A percentile compares a stretch with the other conserved stretches of the same genome.
Conservation (phyloP, 2,329 filamentous ascomycete species). For the Sphaerulina musiva region DNA sequence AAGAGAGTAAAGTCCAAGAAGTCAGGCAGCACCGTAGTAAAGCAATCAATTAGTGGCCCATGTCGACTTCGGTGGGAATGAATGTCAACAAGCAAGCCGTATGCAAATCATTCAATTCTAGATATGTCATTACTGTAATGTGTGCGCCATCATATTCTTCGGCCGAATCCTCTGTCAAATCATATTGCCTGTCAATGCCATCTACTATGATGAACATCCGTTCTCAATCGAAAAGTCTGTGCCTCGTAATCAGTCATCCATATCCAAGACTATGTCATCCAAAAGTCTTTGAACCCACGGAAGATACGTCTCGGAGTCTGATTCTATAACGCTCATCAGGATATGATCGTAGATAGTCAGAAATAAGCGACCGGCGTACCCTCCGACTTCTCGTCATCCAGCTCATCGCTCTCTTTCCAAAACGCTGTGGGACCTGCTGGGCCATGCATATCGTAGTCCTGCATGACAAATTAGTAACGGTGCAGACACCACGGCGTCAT, state of each 20-base stretch:
- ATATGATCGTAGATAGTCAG: conserved; percentile 12
- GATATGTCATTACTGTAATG: too few species aligned
- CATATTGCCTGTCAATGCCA: too few species aligned
- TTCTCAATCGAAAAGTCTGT: conserved; percentile 4
- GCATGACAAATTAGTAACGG: background rate
- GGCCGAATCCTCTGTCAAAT: too few species aligned
- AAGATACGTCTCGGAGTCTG: conserved; percentile 2
- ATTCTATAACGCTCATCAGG: conserved; percentile 2
- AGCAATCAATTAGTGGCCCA: too few species aligned
- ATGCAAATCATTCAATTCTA: too few species aligned
- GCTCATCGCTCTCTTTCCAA: conserved; percentile 62
- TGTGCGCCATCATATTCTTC: too few species aligned
- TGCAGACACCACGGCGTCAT: background rate
- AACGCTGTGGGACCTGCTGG: conserved; percentile 70
- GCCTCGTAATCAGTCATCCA: conserved; percentile 1
- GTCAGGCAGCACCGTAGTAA: too few species aligned
- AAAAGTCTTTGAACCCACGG: conserved; percentile 7
- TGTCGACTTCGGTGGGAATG: too few species aligned
- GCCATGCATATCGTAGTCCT: conserved; percentile 62
- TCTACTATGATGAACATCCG: background rate
- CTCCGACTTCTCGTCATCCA: conserved; percentile 28
- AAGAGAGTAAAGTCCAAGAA: too few species aligned
- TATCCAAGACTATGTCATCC: conserved; percentile 4
- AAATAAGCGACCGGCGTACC: conserved; percentile 24
- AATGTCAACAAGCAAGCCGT: too few species aligned